Conservation (phyloP, 1,284 basidiomycete species). For the Erythrobasidium hasegawianum region DNA sequence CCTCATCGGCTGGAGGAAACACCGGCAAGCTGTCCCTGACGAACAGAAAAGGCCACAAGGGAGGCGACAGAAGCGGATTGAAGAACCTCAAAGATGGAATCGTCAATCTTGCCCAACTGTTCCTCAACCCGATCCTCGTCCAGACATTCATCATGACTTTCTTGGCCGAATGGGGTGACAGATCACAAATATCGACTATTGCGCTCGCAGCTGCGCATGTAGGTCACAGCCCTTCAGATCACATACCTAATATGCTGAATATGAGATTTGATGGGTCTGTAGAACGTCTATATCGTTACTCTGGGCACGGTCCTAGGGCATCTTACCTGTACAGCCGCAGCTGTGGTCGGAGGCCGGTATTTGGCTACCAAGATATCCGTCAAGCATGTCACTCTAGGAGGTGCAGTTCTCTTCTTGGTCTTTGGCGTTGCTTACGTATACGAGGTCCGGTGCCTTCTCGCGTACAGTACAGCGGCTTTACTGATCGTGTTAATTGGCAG, state of each 20-base stretch:
- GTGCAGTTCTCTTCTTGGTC: slow-evolving; percentile 73
- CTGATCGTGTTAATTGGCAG: too few species aligned
- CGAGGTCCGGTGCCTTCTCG: slow-evolving; percentile 47
- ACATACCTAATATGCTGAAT: too few species aligned
- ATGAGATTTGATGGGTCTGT: too few species aligned
- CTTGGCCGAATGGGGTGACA: slow-evolving; percentile 96
- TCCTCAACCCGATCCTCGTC: slow-evolving; percentile 89
- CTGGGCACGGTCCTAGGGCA: slow-evolving; percentile 88
- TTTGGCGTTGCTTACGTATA: slow-evolving; percentile 58
- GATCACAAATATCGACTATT: slow-evolving; percentile 96
- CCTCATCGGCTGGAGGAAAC: slow-evolving; percentile 58
- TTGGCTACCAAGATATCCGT: slow-evolving; percentile 90
- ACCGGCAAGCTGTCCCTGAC: slow-evolving; percentile 58
- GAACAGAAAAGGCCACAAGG: slow-evolving; percentile 4
- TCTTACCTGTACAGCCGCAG: slow-evolving; percentile 77
- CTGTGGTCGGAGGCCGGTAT: slow-evolving; percentile 84
- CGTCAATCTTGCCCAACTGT: slow-evolving; percentile 73
- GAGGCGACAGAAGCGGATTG: slow-evolving; percentile 24
- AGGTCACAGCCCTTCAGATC: too few species aligned
- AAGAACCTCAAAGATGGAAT: slow-evolving; percentile 60
- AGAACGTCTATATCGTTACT: slow-evolving; percentile 76
- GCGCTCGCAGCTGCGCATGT: slow-evolving; percentile 94
- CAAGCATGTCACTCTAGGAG: slow-evolving; percentile 84
- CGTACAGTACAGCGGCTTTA: too few species aligned
- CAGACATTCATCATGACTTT: slow-evolving; percentile 94